Evolutionary conservation across 257 asterid species (phyloP).

Genomic region (Solanum chiquidenum): DNA sequence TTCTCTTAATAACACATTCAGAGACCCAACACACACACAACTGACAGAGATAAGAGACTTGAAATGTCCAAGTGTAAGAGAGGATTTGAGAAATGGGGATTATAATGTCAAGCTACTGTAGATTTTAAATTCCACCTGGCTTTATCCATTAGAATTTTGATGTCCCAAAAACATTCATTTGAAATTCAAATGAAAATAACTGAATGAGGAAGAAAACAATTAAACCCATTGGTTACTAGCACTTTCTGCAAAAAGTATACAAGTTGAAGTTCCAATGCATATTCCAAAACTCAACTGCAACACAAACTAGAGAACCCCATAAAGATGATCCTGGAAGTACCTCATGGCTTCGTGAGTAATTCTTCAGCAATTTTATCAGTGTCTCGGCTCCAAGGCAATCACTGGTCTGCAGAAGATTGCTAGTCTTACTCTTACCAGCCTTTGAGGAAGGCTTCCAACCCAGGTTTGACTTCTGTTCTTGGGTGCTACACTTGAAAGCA

Average conservation of each 20-base stretch:
- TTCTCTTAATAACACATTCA: not conserved
- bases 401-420: conserved; percentile 56
- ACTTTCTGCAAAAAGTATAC: not conserved
- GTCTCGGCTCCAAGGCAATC: conserved; percentile 96
- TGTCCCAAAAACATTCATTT: not conserved
- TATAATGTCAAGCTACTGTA: not conserved
- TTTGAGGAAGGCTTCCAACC: conserved; percentile 78
- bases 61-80: not conserved
- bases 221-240: not conserved
- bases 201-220: not conserved
- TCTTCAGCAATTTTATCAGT: conserved; percentile 69
- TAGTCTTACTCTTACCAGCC: conserved; percentile 25
- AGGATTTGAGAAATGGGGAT: not conserved
- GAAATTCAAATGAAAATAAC: not conserved
- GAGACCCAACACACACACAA: not conserved
- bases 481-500: conserved; percentile 96
- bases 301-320: not conserved
- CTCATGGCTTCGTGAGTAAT: conserved; percentile 70
- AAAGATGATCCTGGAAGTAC: conserved; percentile 18
- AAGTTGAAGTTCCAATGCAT: not conserved
- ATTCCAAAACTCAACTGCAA: not conserved
- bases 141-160: not conserved
- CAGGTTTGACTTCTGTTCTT: conserved; percentile 82
- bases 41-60: not conserved
- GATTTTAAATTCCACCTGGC: not conserved